Base-by-base conservation (phyloP, 495 filamentous ascomycete species). In the Penicillium lividum region DNA sequence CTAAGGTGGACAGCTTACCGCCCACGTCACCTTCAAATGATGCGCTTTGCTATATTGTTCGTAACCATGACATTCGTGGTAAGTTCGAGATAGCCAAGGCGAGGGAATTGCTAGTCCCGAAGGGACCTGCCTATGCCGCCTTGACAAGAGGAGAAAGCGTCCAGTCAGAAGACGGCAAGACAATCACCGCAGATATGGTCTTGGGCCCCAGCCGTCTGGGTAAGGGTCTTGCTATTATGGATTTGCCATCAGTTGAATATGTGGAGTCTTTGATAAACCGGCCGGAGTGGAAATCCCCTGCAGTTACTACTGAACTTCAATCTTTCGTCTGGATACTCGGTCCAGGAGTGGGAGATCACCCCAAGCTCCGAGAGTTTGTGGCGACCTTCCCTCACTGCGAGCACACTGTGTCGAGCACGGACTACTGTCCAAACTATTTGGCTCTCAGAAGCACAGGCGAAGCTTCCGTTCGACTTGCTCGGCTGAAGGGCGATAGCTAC, bases 41-140 rank as follows among this genome's bases (percentile, higher is more conserved):
- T 36, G 86, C 93, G 10, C 73, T 96, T 51, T 96, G 86, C 46
- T 99, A 98, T 68, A 85, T 99, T 63, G 77, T 96, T 53, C 88
- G 87, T 48, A 84, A 77, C 31, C 85, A 93, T 57, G 78, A 83
- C 44, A 77, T 87, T 36, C 83, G 93, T 28, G 94, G 94, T 13
- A 93, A 87, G 65, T 97, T 99, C 67, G 76, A 87, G 27, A 68
- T 80, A 5, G 56, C 77, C n/a, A 82, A 75, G 58, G 95, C 93
- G 0, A 70, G 61, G 50, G 71, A 69, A 40, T 68, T 89, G 11
- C 85, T 85, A 4, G 80, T 97, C 0, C 62, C 61, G 16, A 74
- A 68, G 33, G 80, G 76, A 0, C 73, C 67, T 3, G 69, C 83
- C n/a, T 94, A 65, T 60, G 79, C 87, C 1, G 68, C 66, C 30